Percentiles rank a stretch among this genome's conserved stretches.
Evolutionary conservation across 768 basidiomycete genomes (phyloP).

Genomic region (Mycena kentingensis): DNA sequence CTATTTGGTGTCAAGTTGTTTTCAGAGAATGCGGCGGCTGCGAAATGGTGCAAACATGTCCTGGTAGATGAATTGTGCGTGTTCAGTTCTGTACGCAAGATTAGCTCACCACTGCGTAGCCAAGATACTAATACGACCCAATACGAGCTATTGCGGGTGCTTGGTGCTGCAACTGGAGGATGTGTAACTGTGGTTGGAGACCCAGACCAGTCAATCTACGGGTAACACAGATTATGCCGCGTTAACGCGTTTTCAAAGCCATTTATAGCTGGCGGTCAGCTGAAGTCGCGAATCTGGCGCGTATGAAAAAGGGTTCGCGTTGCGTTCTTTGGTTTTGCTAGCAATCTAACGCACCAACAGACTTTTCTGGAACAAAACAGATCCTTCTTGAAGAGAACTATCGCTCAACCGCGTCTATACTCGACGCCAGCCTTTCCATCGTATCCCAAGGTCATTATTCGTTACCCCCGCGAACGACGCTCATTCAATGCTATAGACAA

Average conservation of each 20-base stretch:
- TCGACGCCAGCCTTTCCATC: slow-evolving; percentile 72
- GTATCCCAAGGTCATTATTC: slow-evolving; percentile 71
- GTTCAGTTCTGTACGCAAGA: background rate
- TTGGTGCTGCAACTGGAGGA: slow-evolving; percentile 48
- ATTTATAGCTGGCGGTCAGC: slow-evolving; percentile 89
- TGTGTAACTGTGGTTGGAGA: slow-evolving; percentile 85
- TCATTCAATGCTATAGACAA: slow-evolving; percentile 51
- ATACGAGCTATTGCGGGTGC: slow-evolving; percentile 74
- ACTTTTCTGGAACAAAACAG: slow-evolving; percentile 64
- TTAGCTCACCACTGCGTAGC: slow-evolving; percentile 31
- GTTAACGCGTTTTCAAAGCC: slow-evolving; percentile 26
- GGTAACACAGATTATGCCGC: background rate
- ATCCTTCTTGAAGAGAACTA: slow-evolving; percentile 87
- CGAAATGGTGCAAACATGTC: slow-evolving; percentile 65
- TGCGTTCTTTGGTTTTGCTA: too few species aligned
- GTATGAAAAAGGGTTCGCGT: slow-evolving; percentile 64
- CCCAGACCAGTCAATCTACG: slow-evolving; percentile 78
- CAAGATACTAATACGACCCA: slow-evolving; percentile 85
- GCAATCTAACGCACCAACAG: slow-evolving; percentile 35
- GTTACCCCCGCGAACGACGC: background rate
- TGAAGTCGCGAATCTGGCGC: slow-evolving; percentile 71
- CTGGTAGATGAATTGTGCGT: slow-evolving; percentile 83
- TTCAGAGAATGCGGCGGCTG: slow-evolving; percentile 45
- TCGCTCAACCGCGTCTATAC: slow-evolving; percentile 77
- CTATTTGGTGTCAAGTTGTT: slow-evolving; percentile 73